A percentile compares a stretch with the other conserved stretches of the same genome.
These are phyloP conservation scores for Penicillium atrosanguineum DNA, from an alignment of 495 filamentous ascomycete genomes.

Conservation along the genomic window DNA sequence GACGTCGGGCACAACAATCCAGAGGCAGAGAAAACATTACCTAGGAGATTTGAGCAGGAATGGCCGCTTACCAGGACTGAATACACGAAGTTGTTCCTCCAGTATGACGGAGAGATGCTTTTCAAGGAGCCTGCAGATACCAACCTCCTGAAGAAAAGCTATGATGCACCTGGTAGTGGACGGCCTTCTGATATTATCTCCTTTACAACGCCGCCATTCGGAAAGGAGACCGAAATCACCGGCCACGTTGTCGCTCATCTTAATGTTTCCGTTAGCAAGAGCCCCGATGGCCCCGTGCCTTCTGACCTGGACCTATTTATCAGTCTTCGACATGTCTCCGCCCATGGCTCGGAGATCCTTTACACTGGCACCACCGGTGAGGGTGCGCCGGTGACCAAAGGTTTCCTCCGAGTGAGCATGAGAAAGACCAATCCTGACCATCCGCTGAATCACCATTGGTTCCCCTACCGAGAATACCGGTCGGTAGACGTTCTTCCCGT, in stretches of 20 bases:
- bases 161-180: not conserved
- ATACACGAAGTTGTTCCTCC: conserved; percentile 47
- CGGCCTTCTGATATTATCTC: conserved; percentile 20
- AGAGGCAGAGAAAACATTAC: conserved; percentile 36
- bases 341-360: conserved; percentile 50
- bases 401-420: conserved; percentile 43
- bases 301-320: conserved; percentile 60
- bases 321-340: conserved; percentile 52
- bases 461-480: conserved; percentile 53
- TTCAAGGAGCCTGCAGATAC: conserved; percentile 13
- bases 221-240: conserved; percentile 54
- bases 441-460: conserved; percentile 40
- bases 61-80: conserved; percentile 57
- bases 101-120: not conserved
- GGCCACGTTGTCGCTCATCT: conserved; percentile 58
- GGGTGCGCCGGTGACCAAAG: conserved; percentile 26
- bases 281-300: conserved; percentile 11
- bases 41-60: conserved; percentile 44
- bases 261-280: conserved; percentile 42
- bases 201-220: conserved; percentile 48
- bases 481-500: conserved; percentile 50
- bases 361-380: conserved; percentile 55
- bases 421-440: conserved; percentile 43
- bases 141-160: not conserved
- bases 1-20: conserved; percentile 27